Evolutionary conservation across 208 protist species (phyloP), one percentile per base, ranked within the genome.

Genomic region (Acanthamoeba castellanii): DNA sequence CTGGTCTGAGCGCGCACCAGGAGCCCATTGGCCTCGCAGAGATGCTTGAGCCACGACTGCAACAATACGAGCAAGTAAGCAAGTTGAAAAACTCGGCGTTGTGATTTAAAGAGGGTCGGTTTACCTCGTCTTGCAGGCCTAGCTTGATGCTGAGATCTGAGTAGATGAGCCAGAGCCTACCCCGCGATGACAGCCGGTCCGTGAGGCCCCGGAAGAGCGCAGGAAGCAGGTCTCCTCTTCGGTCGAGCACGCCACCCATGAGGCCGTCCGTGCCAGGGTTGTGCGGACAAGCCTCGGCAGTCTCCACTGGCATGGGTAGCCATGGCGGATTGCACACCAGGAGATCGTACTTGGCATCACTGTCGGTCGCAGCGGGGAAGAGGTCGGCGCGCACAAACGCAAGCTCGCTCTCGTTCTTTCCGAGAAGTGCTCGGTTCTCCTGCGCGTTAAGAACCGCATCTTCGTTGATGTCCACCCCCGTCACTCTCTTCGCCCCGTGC

Each of bases 311-410:
- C 16, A 74, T 20, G 32, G 87, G 87, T 8, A 92, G 30, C 87
- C 87, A 92, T 18, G 87, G 87, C 7, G 87, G 87, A n/a, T 92
- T 92, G 47, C 87, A 92, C 34, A 92, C 87, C 5, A 92, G 11
- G 9, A 92, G 64, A 14, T 92, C 87, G 61, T 92, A 92, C 61
- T 74, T 42, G 64, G 22, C 37, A 3, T 13, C 34, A 13, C n/a
- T 57, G 6, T 37, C 82, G 5, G 42, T 47, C 4, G 42, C 42
- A 66, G 59, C 22, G 5, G 87, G 87, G 61, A 92, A 92, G 3
- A 92, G 32, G 32, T 92, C 59, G 3, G 61, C 55, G 7, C 30
- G 64, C 32, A 76, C 32, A 74, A 92, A 92, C 18, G 55, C 34
- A 16, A 92, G 8, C 20, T 70, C 27, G 34, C 18, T 37, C 30